Percentiles rank a stretch among this genome's conserved stretches.
phyloP scores from a whole-genome alignment of 2,329 filamentous ascomycete genomes.

The Sporothrix protearum region DNA sequence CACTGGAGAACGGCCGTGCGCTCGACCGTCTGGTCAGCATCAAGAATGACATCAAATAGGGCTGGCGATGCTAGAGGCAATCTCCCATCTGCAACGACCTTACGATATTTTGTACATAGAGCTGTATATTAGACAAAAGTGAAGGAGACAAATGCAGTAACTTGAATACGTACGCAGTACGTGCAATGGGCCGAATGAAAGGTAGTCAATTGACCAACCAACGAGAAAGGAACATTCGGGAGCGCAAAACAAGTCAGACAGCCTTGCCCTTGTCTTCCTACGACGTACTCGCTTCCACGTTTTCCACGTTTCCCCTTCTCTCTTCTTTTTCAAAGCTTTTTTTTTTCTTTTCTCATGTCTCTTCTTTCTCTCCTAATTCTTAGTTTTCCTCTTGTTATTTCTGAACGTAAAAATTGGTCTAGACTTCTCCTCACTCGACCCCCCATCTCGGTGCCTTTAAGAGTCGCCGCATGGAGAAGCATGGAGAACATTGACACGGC shows the following conservation, averaged over 20 bases:
- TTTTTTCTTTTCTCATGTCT: not conserved
- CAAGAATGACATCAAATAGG: conserved; percentile 3
- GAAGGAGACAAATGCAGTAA: not conserved
- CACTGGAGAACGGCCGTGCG: conserved; percentile 58
- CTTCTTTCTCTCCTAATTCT: not conserved
- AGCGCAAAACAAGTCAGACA: not conserved
- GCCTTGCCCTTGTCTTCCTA: not conserved
- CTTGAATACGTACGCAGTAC: no score
- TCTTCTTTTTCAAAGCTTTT: not conserved
- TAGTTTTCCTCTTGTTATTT: not conserved
- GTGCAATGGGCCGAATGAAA: not conserved
- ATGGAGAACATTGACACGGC: not conserved
- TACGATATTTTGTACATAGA: not conserved
- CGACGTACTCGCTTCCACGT: not conserved
- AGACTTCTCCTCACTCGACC: conserved; percentile 3
- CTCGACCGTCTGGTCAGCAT: conserved; percentile 51
- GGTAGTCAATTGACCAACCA: not conserved
- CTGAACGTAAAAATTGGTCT: not conserved
- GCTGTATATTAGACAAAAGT: not conserved
- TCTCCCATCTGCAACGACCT: not conserved
- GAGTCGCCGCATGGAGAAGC: not conserved
- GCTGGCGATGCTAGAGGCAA: no score
- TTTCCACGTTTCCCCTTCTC: not conserved
- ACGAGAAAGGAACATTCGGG: not conserved
- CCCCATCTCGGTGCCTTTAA: not conserved